These are phyloP conservation scores for Meyerozyma athensensis DNA, from an alignment of 1,139 yeast genomes.

Conservation along the genomic window DNA sequence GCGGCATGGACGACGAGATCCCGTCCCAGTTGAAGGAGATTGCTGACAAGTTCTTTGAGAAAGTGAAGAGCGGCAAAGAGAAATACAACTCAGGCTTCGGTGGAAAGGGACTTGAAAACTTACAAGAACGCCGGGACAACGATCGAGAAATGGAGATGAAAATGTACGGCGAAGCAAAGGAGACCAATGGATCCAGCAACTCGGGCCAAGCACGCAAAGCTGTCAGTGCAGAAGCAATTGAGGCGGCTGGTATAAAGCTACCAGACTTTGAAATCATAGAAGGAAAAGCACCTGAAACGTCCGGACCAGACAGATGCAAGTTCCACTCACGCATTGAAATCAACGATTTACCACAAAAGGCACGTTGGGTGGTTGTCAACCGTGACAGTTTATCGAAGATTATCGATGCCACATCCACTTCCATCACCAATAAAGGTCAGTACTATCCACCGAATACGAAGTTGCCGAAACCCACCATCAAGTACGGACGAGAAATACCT, in stretches of 20 bases:
- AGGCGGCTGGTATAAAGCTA: slow-evolving; percentile 14
- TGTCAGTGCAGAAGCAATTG: slow-evolving; percentile 5
- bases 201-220: slow-evolving; percentile 3
- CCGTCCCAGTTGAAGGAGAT: slow-evolving; percentile 50
- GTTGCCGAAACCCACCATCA: slow-evolving; percentile 30
- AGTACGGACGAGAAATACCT: slow-evolving; percentile 28
- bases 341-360: slow-evolving; percentile 82
- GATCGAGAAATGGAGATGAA: slow-evolving; percentile 48
- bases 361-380: slow-evolving; percentile 78
- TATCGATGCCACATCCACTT: slow-evolving; percentile 68
- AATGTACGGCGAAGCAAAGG: slow-evolving; percentile 21
- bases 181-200: slow-evolving; percentile 4
- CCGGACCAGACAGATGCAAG: slow-evolving; percentile 58
- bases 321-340: slow-evolving; percentile 71
- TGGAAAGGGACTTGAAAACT: slow-evolving; percentile 83
- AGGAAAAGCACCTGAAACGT: slow-evolving; percentile 56
- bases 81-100: slow-evolving; percentile 78
- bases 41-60: slow-evolving; percentile 53
- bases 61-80: slow-evolving; percentile 66
- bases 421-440: slow-evolving; percentile 81
- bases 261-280: slow-evolving; percentile 49
- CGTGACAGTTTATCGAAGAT: slow-evolving; percentile 61
- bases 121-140: slow-evolving; percentile 65
- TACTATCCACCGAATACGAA: slow-evolving; percentile 60
- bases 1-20: slow-evolving; percentile 40